Percentiles rank a stretch among this genome's conserved stretches.
phyloP scores from a whole-genome alignment of 805 yeast genomes.

The Wickerhamomyces xylosicus region DNA sequence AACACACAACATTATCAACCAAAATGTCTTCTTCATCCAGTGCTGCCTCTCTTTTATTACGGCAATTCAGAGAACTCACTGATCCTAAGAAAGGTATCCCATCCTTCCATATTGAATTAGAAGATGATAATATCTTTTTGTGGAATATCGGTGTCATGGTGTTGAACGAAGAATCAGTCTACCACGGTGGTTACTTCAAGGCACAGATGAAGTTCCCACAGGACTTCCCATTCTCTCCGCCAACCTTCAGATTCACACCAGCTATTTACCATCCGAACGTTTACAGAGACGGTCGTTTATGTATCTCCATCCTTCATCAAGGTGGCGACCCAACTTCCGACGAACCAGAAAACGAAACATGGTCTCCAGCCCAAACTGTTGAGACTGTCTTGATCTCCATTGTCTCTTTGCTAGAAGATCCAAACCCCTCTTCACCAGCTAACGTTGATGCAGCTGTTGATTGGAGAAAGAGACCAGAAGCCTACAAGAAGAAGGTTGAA shows the following conservation, averaged over 20 bases:
- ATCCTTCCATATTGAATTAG: constrained; percentile 58
- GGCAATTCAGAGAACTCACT: constrained; percentile 88
- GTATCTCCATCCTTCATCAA: constrained; percentile 87
- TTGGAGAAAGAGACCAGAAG: constrained; percentile 73
- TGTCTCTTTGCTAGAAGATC: constrained; percentile 85
- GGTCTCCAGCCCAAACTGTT: constrained; percentile 91
- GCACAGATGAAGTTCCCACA: constrained; percentile 91
- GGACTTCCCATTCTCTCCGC: constrained; percentile 90
- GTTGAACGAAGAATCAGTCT: constrained; percentile 76
- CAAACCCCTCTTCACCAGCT: constrained; percentile 89
- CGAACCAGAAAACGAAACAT: constrained; percentile 88
- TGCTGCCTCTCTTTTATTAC: constrained; percentile 79
- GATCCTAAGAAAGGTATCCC: constrained; percentile 81
- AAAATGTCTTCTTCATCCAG: constrained; percentile 19
- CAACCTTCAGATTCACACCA: constrained; percentile 85
- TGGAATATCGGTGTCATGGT: constrained; percentile 93
- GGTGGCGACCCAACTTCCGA: constrained; percentile 87
- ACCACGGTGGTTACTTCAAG: constrained; percentile 89
- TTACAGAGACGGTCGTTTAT: constrained; percentile 84
- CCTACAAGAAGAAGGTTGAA: constrained; percentile 63
- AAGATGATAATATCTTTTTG: constrained; percentile 49
- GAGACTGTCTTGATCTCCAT: constrained; percentile 86
- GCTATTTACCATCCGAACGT: constrained; percentile 94
- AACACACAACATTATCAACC: background rate
- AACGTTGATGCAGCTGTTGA: constrained; percentile 93